phyloP scores from a whole-genome alignment of 1,284 basidiomycete genomes.

The Microbotryum lychnidis-dioicae region DNA sequence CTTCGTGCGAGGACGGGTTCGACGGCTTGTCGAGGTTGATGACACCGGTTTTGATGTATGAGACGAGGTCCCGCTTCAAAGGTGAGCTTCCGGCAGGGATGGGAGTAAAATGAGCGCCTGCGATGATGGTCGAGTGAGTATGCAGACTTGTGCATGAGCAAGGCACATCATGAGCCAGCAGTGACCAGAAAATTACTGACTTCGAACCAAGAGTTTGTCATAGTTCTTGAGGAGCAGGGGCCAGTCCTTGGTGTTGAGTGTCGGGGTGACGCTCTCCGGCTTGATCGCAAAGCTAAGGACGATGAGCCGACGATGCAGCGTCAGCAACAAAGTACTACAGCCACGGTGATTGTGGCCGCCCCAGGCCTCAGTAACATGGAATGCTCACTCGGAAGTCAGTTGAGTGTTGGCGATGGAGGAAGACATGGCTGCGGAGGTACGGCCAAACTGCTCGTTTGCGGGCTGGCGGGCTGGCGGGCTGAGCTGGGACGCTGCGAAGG shows the following conservation, averaged over 20 bases:
- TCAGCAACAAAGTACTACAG: not conserved
- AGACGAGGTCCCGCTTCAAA: slow-evolving; percentile 80
- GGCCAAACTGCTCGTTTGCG: too few species aligned
- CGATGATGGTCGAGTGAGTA: slow-evolving; percentile 55
- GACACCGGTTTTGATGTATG: slow-evolving; percentile 92
- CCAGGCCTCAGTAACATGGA: not conserved
- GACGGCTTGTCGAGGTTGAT: slow-evolving; percentile 99
- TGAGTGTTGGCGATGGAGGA: slow-evolving; percentile 6
- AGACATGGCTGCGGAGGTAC: too few species aligned
- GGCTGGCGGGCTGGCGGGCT: too few species aligned
- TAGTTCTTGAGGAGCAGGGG: slow-evolving; percentile 98
- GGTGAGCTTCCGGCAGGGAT: slow-evolving; percentile 62
- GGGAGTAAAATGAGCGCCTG: slow-evolving; percentile 95
- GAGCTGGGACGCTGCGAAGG: too few species aligned
- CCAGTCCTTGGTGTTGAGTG: slow-evolving; percentile 85
- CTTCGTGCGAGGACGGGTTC: slow-evolving; percentile 99
- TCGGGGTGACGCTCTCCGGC: slow-evolving; percentile 41
- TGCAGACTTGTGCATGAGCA: not conserved
- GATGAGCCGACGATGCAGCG: slow-evolving; percentile 27
- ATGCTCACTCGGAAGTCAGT: slow-evolving; percentile 14
- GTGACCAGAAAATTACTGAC: slow-evolving; percentile 9
- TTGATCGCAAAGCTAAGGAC: slow-evolving; percentile 41
- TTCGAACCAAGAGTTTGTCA: slow-evolving; percentile 56
- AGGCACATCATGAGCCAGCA: not conserved
- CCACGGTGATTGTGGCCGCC: not conserved